Percentiles rank a stretch among this genome's conserved stretches.
Conservation (phyloP, 2,329 filamentous ascomycete species). For the Aureobasidium pullulans region DNA sequence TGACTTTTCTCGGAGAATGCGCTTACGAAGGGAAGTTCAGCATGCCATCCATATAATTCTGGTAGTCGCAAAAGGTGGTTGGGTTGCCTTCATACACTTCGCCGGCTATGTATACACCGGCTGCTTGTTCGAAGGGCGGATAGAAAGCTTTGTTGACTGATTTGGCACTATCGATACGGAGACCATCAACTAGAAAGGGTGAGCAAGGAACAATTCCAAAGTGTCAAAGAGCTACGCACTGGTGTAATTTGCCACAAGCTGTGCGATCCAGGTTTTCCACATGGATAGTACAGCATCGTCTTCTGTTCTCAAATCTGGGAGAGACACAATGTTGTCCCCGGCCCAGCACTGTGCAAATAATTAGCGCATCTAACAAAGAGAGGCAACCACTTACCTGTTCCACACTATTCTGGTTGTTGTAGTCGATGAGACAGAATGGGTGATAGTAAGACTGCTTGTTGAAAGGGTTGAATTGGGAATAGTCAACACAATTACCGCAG, state of each 20-base stretch:
- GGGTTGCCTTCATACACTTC: constrained; percentile 36
- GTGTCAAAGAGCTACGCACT: constrained; percentile 21
- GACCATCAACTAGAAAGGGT: constrained; percentile 37
- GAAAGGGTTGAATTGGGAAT: constrained; percentile 33
- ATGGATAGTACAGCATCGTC: constrained; percentile 40
- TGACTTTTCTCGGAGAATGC: background rate
- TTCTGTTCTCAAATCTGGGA: constrained; percentile 56
- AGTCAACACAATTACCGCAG: constrained; percentile 23
- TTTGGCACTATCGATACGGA: constrained; percentile 42
- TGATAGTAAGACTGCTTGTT: constrained; percentile 39
- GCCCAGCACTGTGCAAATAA: constrained; percentile 20
- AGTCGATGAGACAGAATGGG: constrained; percentile 50
- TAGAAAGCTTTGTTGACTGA: constrained; percentile 36
- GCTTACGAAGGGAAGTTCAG: constrained; percentile 39
- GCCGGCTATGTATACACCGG: constrained; percentile 33
- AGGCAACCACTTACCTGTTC: constrained; percentile 17
- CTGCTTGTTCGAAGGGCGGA: constrained; percentile 27
- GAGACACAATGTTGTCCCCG: constrained; percentile 43
- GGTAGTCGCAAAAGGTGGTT: constrained; percentile 32
- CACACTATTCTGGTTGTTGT: constrained; percentile 36
- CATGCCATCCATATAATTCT: constrained; percentile 34
- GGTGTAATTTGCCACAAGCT: constrained; percentile 51
- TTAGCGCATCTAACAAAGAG: background rate
- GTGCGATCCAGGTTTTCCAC: constrained; percentile 52
- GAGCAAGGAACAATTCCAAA: background rate